phyloP scores from a whole-genome alignment of 495 filamentous ascomycete species.

The Penicillium daleae region DNA sequence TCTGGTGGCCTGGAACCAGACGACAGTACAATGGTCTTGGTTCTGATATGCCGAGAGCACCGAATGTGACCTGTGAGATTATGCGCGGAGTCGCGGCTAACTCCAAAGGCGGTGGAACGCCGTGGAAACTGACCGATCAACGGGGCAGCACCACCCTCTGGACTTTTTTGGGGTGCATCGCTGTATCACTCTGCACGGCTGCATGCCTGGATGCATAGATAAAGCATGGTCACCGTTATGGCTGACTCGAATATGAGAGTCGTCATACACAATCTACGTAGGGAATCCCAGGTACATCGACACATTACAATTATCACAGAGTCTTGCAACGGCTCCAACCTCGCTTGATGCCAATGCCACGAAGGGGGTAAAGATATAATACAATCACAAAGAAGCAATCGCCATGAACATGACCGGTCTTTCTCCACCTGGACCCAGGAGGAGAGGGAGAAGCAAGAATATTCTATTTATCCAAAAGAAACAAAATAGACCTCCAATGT shows the following conservation, averaged over 20 bases:
- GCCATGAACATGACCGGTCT: slow-evolving; percentile 1
- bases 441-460: background rate
- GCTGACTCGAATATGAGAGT: background rate
- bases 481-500: background rate
- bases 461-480: slow-evolving; percentile 1
- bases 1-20: background rate
- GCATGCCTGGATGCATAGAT: background rate
- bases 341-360: slow-evolving; percentile 1
- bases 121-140: background rate
- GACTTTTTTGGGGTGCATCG: background rate
- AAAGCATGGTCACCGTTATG: background rate
- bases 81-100: background rate
- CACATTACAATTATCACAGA: background rate
- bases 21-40: background rate
- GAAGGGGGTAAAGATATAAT: slow-evolving; percentile 11
- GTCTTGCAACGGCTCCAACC: background rate
- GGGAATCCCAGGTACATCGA: background rate
- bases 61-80: background rate
- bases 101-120: background rate
- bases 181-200: background rate
- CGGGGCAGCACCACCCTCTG: background rate
- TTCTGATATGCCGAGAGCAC: background rate
- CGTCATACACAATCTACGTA: background rate
- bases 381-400: slow-evolving; percentile 14
- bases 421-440: background rate